Evolutionary conservation across 2,329 filamentous ascomycete genomes (phyloP), one percentile per base, ranked within the genome.

Genomic region (Atkinsonella hypoxylon): DNA sequence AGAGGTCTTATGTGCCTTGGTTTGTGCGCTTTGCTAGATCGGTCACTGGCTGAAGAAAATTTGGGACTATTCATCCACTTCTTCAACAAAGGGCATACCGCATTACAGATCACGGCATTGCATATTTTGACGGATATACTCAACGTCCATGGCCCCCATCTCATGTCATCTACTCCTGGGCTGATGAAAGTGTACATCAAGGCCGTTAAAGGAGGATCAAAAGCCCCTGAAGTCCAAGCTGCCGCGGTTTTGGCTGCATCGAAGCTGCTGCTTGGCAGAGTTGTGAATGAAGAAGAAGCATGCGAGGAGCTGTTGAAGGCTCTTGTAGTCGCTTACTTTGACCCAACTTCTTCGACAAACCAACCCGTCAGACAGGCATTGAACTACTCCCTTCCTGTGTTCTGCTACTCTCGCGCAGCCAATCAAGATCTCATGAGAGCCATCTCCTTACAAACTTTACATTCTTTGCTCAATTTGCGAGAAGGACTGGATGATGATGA

Each of bases 91-190:
- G 93, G 93, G 1, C 89, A 96, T 62, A 83, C 93, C 10, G 82
- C 85, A 0, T 75, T 98, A 39, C 91, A 97, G 65, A 87, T 91
- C 47, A 95, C 89, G 9, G 87, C 89, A 0, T 71, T 97, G 32
- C 89, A 97, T 56, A 94, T 95, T 55, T 78, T 98, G 32, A 90
- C 89, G 10, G 93, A 98, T 65, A 91, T 97, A 58, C 75, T 97
- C 46, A 89, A 90, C 49, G 87, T 89, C 1, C 89, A 97, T 62
- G 89, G 89, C 13, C 80, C 86, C 0, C 79, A 95, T 53, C 79
- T 96, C 15, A 74, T 89, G 4, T 76, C 80, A 2, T 70, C 74
- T 42, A 81, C 82, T 50, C 79, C 85, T 26, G 77, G 83, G 0
- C 73, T 97, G 10, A 76, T 90, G 43, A 95, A 94, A 63, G 80